Percentiles rank a stretch among this genome's conserved stretches.
These are phyloP conservation scores for Microstegium vimineum DNA, from an alignment of 176 grass and related monocot genomes.

Conservation along the genomic window DNA sequence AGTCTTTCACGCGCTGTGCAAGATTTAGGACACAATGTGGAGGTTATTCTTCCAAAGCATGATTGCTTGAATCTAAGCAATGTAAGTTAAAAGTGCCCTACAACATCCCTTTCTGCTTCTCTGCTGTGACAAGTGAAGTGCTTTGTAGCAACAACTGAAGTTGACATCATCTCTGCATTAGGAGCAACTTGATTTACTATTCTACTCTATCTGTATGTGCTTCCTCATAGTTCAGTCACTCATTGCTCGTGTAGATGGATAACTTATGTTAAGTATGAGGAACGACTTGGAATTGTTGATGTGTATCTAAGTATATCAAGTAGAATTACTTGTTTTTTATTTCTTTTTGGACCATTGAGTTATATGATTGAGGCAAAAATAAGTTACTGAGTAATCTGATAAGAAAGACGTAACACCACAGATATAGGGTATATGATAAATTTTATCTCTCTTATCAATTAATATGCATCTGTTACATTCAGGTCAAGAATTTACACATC, in stretches of 20 bases:
- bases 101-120: background rate
- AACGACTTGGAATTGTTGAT: background rate
- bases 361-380: background rate
- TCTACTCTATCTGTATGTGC: conserved; percentile 5
- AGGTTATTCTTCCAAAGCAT: conserved; percentile 90
- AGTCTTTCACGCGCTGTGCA: conserved; percentile 95
- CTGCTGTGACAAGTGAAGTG: background rate
- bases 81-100: conserved; percentile 56
- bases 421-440: background rate
- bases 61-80: conserved; percentile 68
- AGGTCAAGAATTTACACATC: conserved; percentile 71
- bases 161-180: background rate
- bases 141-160: background rate
- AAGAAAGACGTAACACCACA: background rate
- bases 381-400: background rate
- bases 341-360: background rate
- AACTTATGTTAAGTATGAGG: background rate
- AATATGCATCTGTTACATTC: conserved; percentile 26
- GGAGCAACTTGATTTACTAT: background rate
- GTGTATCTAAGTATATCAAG: background rate
- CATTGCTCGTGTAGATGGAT: background rate
- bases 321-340: conserved; percentile 5
- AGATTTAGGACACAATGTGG: conserved; percentile 86
- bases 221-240: background rate
- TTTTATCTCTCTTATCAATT: background rate